These are phyloP conservation scores for Polyplosphaeria fusca DNA, from an alignment of 495 filamentous ascomycete genomes.

Conservation along the genomic window DNA sequence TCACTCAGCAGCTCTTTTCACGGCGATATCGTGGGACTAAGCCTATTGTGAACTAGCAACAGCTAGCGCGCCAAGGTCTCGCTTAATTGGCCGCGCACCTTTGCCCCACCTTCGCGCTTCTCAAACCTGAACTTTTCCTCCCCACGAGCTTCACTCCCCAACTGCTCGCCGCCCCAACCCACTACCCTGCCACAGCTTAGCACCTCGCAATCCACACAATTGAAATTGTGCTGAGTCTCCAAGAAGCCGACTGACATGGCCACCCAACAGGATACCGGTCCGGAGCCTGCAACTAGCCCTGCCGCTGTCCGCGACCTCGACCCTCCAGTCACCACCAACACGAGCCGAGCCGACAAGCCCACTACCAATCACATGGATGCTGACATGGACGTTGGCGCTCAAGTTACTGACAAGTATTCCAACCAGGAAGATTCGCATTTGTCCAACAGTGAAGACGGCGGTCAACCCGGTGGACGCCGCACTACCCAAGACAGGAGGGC, in stretches of 20 bases:
- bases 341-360: not conserved
- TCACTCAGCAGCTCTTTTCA: too few species aligned
- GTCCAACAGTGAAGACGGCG: slow-evolving; percentile 6
- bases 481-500: too few species aligned
- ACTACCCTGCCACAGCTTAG: not conserved
- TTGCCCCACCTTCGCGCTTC: slow-evolving; percentile 1
- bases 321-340: not conserved
- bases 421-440: not conserved
- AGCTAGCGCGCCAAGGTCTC: too few species aligned
- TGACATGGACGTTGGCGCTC: not conserved
- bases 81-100: not conserved
- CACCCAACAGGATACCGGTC: too few species aligned
- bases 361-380: not conserved
- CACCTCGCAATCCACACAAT: not conserved
- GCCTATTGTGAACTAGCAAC: too few species aligned
- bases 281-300: too few species aligned
- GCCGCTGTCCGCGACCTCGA: not conserved
- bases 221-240: not conserved
- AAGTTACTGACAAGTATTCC: not conserved
- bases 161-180: not conserved
- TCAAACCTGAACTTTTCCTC: slow-evolving; percentile 1
- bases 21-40: too few species aligned
- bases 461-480: not conserved
- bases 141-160: not conserved
- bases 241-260: too few species aligned